Percentiles rank a stretch among this genome's conserved stretches.
Conservation (phyloP, 2,329 filamentous ascomycete genomes). For the Mollisia scopiformis region DNA sequence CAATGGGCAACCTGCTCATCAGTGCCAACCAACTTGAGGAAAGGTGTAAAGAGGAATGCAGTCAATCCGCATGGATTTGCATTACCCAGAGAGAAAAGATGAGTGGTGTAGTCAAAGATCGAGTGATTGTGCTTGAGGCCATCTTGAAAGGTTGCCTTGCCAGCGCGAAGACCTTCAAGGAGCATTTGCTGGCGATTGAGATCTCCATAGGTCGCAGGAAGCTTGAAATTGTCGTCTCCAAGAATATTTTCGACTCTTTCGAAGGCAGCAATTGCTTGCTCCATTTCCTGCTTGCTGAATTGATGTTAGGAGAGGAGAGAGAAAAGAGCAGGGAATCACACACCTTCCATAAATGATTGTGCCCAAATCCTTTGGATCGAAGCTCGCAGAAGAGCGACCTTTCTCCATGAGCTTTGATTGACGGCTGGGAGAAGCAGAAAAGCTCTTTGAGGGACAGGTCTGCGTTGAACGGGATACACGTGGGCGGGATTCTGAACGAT, state of each 20-base stretch:
- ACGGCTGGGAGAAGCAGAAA: no score
- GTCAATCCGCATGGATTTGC: conserved; percentile 18
- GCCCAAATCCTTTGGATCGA: conserved; percentile 8
- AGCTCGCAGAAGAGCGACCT: conserved; percentile 6
- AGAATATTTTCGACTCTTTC: conserved; percentile 16
- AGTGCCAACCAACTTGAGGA: conserved; percentile 15
- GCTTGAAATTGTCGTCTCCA: conserved; percentile 12
- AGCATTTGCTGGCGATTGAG: conserved; percentile 12
- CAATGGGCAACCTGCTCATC: conserved; percentile 19
- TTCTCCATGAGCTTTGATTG: conserved; percentile 9
- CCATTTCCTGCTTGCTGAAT: conserved; percentile 7
- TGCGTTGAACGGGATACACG: no score
- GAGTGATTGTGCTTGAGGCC: conserved; percentile 6
- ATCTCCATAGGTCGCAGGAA: conserved; percentile 15
- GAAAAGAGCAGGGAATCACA: background rate
- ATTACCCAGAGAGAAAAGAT: conserved; percentile 11
- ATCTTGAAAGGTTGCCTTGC: conserved; percentile 14
- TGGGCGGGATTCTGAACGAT: no score
- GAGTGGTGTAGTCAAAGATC: conserved; percentile 6
- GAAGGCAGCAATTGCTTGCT: conserved; percentile 10
- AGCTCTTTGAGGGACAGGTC: no score
- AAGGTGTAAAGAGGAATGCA: conserved; percentile 10
- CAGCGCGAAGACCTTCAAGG: conserved; percentile 14
- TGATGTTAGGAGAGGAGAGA: background rate
- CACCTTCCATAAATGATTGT: conserved; percentile 21